Evolutionary conservation across 2,329 filamentous ascomycete genomes (phyloP).

Genomic region (Zarea fungicola): DNA sequence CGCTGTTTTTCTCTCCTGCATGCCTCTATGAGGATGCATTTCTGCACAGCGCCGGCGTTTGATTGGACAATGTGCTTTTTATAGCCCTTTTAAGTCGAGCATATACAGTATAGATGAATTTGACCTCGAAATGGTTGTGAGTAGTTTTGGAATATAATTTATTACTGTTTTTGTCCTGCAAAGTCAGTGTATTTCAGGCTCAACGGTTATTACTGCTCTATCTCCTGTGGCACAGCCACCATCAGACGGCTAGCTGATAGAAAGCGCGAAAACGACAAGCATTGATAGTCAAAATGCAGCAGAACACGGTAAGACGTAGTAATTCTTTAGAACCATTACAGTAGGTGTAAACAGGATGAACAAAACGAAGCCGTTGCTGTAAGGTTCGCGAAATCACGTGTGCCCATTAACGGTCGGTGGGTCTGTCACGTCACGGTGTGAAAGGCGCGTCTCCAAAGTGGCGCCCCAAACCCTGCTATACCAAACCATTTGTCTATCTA

Average conservation of each 20-base stretch:
- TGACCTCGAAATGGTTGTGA: background rate
- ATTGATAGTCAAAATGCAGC: too few species aligned
- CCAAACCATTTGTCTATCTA: slow-evolving; percentile 5
- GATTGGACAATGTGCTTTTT: background rate
- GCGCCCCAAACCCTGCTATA: background rate
- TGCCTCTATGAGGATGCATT: slow-evolving; percentile 6
- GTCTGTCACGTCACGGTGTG: slow-evolving; percentile 12
- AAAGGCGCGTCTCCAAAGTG: slow-evolving; percentile 14
- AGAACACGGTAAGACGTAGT: too few species aligned
- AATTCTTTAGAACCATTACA: too few species aligned
- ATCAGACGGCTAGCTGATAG: too few species aligned
- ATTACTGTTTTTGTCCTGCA: background rate
- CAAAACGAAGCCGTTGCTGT: too few species aligned
- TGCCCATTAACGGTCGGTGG: slow-evolving; percentile 5
- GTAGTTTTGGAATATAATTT: background rate
- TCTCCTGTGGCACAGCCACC: too few species aligned
- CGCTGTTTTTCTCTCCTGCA: slow-evolving; percentile 13
- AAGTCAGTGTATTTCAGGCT: too few species aligned
- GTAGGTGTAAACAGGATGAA: too few species aligned
- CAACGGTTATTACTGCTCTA: too few species aligned
- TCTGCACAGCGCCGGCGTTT: slow-evolving; percentile 32
- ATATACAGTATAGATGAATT: background rate
- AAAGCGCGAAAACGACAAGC: too few species aligned
- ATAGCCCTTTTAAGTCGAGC: background rate
- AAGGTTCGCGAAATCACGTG: slow-evolving; percentile 10